phyloP scores from a whole-genome alignment of 78 protist species.

The Guillardia theta region DNA sequence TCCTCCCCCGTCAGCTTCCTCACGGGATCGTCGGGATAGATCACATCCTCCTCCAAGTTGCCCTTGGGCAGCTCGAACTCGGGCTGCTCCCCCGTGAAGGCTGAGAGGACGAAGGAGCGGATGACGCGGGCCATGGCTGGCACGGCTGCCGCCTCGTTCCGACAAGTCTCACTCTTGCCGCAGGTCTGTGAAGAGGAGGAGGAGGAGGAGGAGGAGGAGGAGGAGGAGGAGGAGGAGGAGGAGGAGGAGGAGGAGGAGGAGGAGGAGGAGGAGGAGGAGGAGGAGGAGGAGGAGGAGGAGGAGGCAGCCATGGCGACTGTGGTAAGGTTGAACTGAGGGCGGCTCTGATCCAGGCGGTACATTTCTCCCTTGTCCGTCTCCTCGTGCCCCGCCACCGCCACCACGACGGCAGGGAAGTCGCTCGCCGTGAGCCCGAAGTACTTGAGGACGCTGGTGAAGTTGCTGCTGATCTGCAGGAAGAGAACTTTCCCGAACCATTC shows the following conservation, averaged over 20 bases:
- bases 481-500: not conserved
- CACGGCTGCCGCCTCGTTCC: not conserved
- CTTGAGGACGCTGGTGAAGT: not conserved
- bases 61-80: not conserved
- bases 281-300: too few relatives aligned
- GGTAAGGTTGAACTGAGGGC: not conserved
- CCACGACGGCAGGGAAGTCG: constrained; percentile 10
- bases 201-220: not conserved
- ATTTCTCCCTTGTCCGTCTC: constrained; percentile 28
- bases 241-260: not conserved
- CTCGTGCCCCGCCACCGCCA: not conserved
- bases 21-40: not conserved
- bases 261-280: too few relatives aligned
- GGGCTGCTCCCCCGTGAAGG: not conserved
- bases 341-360: not conserved
- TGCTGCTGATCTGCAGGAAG: not conserved
- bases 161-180: not conserved
- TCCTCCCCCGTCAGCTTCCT: not conserved
- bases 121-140: not conserved
- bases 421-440: not conserved
- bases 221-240: not conserved
- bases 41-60: not conserved
- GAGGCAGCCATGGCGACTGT: too few relatives aligned
- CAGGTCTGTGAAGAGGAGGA: not conserved
- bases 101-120: not conserved